Evolutionary conservation across 306 rosid species (phyloP).

Genomic region (Cucumis melo): DNA sequence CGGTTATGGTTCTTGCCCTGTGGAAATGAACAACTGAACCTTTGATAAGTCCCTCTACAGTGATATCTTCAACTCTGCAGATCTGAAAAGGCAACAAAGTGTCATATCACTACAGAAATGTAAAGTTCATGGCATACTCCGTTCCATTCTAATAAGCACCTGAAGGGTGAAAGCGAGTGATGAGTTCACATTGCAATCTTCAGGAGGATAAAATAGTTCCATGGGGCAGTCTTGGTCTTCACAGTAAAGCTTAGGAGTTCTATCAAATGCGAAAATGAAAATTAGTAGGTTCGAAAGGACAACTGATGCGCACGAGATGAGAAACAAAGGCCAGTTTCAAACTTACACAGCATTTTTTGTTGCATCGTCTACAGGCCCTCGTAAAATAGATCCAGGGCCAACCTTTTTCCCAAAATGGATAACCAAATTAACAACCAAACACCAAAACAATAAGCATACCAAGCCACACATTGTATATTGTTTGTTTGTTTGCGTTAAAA

Average conservation of each 20-base stretch:
- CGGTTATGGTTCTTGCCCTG: slow-evolving; percentile 78
- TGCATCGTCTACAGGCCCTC: slow-evolving; percentile 87
- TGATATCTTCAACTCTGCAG: slow-evolving; percentile 89
- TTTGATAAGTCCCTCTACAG: slow-evolving; percentile 76
- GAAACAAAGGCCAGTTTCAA: slow-evolving; percentile 7
- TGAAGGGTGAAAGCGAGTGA: slow-evolving; percentile 90
- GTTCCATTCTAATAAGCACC: slow-evolving; percentile 32
- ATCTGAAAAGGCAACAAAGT: slow-evolving; percentile 42
- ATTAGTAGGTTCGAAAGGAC: slow-evolving; percentile 9
- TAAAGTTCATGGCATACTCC: slow-evolving; percentile 7
- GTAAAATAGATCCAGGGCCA: slow-evolving; percentile 92
- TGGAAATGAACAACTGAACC: slow-evolving; percentile 98
- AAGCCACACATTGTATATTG: not conserved
- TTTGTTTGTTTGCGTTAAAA: not conserved
- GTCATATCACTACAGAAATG: slow-evolving; percentile 9
- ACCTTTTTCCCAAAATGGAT: slow-evolving; percentile 38
- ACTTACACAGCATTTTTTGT: slow-evolving; percentile 69
- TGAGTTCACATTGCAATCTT: slow-evolving; percentile 96
- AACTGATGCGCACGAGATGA: not conserved
- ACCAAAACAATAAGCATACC: not conserved
- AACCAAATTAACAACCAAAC: slow-evolving; percentile 7
- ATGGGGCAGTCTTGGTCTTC: slow-evolving; percentile 55
- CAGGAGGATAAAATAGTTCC: slow-evolving; percentile 85
- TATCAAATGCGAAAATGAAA: slow-evolving; percentile 20
- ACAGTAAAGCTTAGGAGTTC: slow-evolving; percentile 84